Percentiles rank a stretch among this genome's conserved stretches.
phyloP scores from a whole-genome alignment of 495 filamentous ascomycete species.

The Tuber borchii region DNA sequence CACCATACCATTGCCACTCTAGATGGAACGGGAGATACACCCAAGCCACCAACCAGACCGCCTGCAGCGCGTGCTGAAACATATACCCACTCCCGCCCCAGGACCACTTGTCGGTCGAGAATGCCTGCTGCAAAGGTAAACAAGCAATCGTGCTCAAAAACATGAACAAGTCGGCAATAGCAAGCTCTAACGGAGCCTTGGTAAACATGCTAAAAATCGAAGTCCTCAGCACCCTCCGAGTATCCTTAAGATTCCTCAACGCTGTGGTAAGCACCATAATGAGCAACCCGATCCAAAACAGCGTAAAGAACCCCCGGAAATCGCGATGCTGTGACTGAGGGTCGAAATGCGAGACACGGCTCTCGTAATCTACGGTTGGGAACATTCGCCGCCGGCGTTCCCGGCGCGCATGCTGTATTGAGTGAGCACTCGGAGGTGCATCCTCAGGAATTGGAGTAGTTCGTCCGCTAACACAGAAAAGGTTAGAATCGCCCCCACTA shows the following conservation, averaged over 20 bases:
- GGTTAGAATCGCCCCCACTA: neutral
- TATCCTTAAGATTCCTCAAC: constrained; percentile 89
- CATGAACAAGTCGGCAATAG: constrained; percentile 76
- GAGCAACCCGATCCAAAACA: constrained; percentile 93
- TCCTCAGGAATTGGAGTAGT: constrained; percentile 86
- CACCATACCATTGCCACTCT: constrained; percentile 66
- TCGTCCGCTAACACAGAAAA: constrained; percentile 55
- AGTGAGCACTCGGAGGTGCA: constrained; percentile 81
- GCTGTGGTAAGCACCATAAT: constrained; percentile 94
- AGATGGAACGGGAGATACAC: constrained; percentile 78
- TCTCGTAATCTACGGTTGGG: constrained; percentile 88
- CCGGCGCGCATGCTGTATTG: constrained; percentile 79
- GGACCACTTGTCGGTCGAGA: constrained; percentile 53
- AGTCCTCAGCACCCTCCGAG: constrained; percentile 73
- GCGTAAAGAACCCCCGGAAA: constrained; percentile 92
- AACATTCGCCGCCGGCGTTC: constrained; percentile 77
- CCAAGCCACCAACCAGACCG: constrained; percentile 74
- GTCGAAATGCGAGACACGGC: constrained; percentile 95
- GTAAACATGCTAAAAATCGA: constrained; percentile 83
- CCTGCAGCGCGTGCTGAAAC: constrained; percentile 75
- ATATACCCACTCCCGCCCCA: constrained; percentile 72
- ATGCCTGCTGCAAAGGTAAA: constrained; percentile 68
- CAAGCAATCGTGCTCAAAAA: constrained; percentile 61
- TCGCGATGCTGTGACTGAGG: constrained; percentile 84
- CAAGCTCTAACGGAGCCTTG: constrained; percentile 80